Percentiles rank a stretch among this genome's conserved stretches.
Evolutionary conservation across 169 alveolate species (phyloP).

Genomic region (Cryptosporidium xiaoi): DNA sequence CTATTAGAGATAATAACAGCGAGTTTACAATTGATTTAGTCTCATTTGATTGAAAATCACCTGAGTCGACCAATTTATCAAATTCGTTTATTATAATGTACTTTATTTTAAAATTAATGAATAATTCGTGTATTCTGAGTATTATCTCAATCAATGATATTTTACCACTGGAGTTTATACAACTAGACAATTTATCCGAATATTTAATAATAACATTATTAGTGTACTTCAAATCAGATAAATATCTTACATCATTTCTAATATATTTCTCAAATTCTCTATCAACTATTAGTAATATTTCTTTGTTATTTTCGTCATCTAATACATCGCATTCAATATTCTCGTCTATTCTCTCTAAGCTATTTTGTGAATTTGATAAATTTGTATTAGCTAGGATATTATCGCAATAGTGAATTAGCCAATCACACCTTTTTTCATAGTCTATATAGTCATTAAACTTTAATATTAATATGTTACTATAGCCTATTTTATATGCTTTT

Average conservation of each 20-base stretch:
- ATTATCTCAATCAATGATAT: conserved; percentile 47
- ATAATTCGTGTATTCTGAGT: conserved; percentile 50
- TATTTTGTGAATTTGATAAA: neutral
- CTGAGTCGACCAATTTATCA: conserved; percentile 15
- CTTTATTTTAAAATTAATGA: conserved; percentile 13
- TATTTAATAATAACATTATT: conserved; percentile 35
- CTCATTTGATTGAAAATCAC: conserved; percentile 32
- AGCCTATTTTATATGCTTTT: conserved; percentile 19
- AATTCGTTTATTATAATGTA: conserved; percentile 51
- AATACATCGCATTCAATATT: neutral
- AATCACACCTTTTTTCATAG: conserved; percentile 18
- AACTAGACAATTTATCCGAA: conserved; percentile 30
- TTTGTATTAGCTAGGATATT: neutral
- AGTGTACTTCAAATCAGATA: conserved; percentile 10
- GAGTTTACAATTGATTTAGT: conserved; percentile 30
- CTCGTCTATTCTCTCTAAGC: neutral
- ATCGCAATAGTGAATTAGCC: conserved; percentile 59
- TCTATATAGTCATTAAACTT: conserved; percentile 13
- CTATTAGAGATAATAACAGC: conserved; percentile 6
- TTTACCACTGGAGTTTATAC: neutral
- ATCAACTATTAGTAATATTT: conserved; percentile 22
- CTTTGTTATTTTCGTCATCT: neutral
- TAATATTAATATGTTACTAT: conserved; percentile 32
- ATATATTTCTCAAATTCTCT: conserved; percentile 39
- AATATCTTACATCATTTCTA: conserved; percentile 2